Percentiles rank a stretch among this genome's conserved stretches.
phyloP scores from a whole-genome alignment of 2,329 filamentous ascomycete species.

The Trichoderma afroharzianum region DNA sequence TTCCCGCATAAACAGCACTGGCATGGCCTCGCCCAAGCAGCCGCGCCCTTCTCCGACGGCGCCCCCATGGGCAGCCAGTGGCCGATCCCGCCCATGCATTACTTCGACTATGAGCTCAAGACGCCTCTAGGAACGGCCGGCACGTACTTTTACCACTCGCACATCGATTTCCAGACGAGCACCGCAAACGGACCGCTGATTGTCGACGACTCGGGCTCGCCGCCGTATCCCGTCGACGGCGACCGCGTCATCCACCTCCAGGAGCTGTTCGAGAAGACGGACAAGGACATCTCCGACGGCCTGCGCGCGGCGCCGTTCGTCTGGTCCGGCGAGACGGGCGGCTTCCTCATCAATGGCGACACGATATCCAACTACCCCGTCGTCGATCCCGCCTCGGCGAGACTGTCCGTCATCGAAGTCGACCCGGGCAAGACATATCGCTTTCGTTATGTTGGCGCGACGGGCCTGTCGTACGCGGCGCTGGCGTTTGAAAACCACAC shows the following conservation, averaged over 20 bases:
- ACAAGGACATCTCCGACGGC: slow-evolving; percentile 48
- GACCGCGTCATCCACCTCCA: slow-evolving; percentile 54
- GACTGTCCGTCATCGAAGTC: slow-evolving; percentile 53
- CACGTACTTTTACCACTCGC: slow-evolving; percentile 67
- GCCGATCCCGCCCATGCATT: slow-evolving; percentile 59
- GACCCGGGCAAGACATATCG: slow-evolving; percentile 59
- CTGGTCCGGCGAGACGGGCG: slow-evolving; percentile 57
- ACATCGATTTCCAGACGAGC: slow-evolving; percentile 59
- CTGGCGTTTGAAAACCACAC: slow-evolving; percentile 56
- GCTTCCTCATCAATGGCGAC: slow-evolving; percentile 24
- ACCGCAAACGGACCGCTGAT: slow-evolving; percentile 57
- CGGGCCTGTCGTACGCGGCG: slow-evolving; percentile 51
- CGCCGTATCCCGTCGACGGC: slow-evolving; percentile 59
- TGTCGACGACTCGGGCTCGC: slow-evolving; percentile 45
- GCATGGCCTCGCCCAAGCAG: slow-evolving; percentile 60
- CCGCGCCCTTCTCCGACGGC: slow-evolving; percentile 62
- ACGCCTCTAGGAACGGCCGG: slow-evolving; percentile 52
- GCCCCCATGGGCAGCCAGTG: slow-evolving; percentile 59
- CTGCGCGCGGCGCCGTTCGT: slow-evolving; percentile 47
- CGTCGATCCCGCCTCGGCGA: slow-evolving; percentile 17
- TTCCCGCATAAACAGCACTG: slow-evolving; percentile 50
- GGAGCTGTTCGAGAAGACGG: slow-evolving; percentile 56
- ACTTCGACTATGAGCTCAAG: slow-evolving; percentile 65
- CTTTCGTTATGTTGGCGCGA: slow-evolving; percentile 56
- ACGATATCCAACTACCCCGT: slow-evolving; percentile 31